Conservation (phyloP, 192 early-diverging fungal species). For the Umbelopsis sp. region DNA sequence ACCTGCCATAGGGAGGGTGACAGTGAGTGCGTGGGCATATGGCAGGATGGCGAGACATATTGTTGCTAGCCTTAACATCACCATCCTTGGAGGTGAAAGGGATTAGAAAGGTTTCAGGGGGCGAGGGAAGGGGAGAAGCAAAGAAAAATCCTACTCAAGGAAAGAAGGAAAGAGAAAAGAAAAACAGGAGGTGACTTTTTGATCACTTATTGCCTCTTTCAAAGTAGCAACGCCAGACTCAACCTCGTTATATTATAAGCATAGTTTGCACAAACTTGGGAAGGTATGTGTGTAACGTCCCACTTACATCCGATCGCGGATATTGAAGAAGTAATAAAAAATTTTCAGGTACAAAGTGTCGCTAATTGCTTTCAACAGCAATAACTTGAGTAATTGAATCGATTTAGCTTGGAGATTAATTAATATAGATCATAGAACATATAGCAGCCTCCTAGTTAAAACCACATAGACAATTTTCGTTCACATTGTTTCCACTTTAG, state of each 20-base stretch:
- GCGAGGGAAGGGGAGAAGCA: neutral
- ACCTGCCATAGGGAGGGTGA: slow-evolving; percentile 10
- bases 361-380: neutral
- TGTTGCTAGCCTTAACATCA: neutral
- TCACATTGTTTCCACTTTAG: slow-evolving; percentile 10
- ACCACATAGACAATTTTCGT: neutral
- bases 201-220: no score
- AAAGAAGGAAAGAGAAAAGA: neutral
- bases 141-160: neutral
- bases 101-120: neutral
- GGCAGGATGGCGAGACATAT: neutral
- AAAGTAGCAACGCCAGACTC: neutral
- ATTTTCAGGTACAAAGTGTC: no score
- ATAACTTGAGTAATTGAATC: neutral
- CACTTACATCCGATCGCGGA: no score
- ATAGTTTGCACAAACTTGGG: slow-evolving; percentile 2
- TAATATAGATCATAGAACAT: neutral
- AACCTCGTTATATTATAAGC: neutral
- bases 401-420: neutral
- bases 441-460: no score
- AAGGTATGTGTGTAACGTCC: slow-evolving; percentile 14
- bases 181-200: neutral
- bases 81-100: neutral
- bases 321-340: no score
- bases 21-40: neutral